phyloP scores from a whole-genome alignment of 768 basidiomycete species.

The Amanita jacksonii region DNA sequence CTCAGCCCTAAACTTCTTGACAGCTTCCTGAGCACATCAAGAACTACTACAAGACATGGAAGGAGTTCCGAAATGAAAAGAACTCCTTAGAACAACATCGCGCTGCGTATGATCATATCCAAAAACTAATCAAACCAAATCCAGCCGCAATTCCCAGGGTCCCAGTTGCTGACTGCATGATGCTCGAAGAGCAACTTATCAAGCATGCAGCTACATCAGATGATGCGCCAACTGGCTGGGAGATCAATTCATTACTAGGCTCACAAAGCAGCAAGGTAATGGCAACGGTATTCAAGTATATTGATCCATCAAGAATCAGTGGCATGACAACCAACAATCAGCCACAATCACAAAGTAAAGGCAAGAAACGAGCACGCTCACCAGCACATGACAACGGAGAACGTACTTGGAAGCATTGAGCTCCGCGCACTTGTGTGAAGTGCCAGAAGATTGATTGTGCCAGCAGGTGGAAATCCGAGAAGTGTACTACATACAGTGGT shows the following conservation, averaged over 20 bases:
- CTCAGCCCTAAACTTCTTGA: slow-evolving; percentile 7
- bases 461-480: not conserved
- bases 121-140: slow-evolving; percentile 1
- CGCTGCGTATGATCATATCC: slow-evolving; percentile 2
- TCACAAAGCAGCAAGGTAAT: too few species aligned
- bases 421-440: not conserved
- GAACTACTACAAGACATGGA: slow-evolving; percentile 11
- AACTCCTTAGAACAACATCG: slow-evolving; percentile 9
- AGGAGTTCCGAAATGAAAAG: slow-evolving; percentile 9
- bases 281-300: not conserved
- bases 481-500: too few species aligned
- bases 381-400: not conserved
- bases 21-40: too few species aligned
- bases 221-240: not conserved
- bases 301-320: not conserved
- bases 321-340: too few species aligned
- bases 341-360: too few species aligned
- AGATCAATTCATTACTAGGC: slow-evolving; percentile 1
- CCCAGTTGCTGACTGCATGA: not conserved
- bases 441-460: too few species aligned
- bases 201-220: not conserved
- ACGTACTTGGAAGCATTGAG: not conserved
- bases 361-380: too few species aligned
- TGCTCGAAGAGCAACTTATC: slow-evolving; percentile 4
- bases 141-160: slow-evolving; percentile 1